Evolutionary conservation across 106 monocot genomes (phyloP), one percentile per base, ranked within the genome.

Genomic region (Agapanthus africanus): DNA sequence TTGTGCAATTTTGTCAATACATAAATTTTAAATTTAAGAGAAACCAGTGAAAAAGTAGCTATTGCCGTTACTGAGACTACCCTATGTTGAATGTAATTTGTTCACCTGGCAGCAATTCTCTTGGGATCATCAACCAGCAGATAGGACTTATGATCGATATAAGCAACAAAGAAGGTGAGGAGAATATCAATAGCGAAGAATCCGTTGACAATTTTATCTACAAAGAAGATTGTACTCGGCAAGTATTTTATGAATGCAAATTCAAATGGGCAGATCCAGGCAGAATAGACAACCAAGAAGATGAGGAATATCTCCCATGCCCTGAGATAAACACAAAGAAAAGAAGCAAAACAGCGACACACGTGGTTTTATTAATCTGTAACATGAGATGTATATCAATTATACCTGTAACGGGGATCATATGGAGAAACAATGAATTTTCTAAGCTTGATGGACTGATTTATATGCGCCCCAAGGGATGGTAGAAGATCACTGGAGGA

Each of bases 241-340:
- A 85, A 54, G 63, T 82, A 75, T 77, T 66, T 82, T 36, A 80
- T 41, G 70, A 89, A 89, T 40, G 79, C 89, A 44, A 89, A 72
- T 63, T 89, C 89, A 25, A 89, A 85, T 7, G 89, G 89, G 77
- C 89, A 89, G 35, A 89, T 67, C 84, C 85, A 89, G 22, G 85
- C 82, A 3, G 89, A 89, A 42, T 85, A 89, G 65, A 89, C 69
- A 19, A 89, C 89, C 35, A 89, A 74, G 23, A 89, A 14, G 36
- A 85, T 76, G 41, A 89, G 85, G 71, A 85, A 89, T 49, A 68
- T 78, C 60, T 85, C 71, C 89, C 89, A 89, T 9, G 79, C 82
- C 75, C 89, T 84, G 74, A 50, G 33, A 49, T 19, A n/a, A 47
- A 50, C 31, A 71, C 28, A 19, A 22, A 50, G 21, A 69, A 63